phyloP scores from a whole-genome alignment of 371 early-diverging fungal species.

The Cokeromyces recurvatus region DNA sequence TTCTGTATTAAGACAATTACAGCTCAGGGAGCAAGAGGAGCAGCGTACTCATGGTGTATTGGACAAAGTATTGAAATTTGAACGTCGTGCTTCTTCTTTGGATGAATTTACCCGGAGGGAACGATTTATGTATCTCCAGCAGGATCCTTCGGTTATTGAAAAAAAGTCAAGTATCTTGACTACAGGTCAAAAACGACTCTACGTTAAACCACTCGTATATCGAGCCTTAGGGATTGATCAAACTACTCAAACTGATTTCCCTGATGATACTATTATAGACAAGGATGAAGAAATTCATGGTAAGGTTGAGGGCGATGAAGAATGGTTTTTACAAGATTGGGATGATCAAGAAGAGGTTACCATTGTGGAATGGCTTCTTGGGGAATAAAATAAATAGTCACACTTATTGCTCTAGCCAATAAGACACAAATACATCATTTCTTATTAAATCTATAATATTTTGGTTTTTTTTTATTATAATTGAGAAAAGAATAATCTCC shows the following conservation, averaged over 20 bases:
- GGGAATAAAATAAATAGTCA: constrained; percentile 12
- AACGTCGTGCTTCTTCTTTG: constrained; percentile 38
- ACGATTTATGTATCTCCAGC: constrained; percentile 37
- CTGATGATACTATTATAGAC: neutral
- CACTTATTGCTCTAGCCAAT: constrained; percentile 16
- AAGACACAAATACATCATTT: constrained; percentile 22
- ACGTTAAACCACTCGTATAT: neutral
- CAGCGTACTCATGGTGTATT: constrained; percentile 19
- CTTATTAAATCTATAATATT: neutral
- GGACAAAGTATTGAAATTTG: constrained; percentile 45
- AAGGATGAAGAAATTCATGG: constrained; percentile 6
- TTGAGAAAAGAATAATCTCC: too few relatives aligned
- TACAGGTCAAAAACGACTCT: too few relatives aligned
- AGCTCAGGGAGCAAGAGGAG: constrained; percentile 3
- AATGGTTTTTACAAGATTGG: constrained; percentile 45
- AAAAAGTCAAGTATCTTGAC: neutral
- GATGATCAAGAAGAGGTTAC: constrained; percentile 35
- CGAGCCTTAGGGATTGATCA: constrained; percentile 18
- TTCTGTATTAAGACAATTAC: constrained; percentile 17
- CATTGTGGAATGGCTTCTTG: constrained; percentile 42
- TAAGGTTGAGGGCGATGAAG: constrained; percentile 38
- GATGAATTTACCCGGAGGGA: constrained; percentile 34
- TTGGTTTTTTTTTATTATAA: too few relatives aligned
- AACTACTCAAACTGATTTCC: constrained; percentile 21
- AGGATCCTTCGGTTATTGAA: constrained; percentile 33